A percentile compares a stretch with the other conserved stretches of the same genome.
phyloP scores from a whole-genome alignment of 2,329 filamentous ascomycete genomes.

The Byssothecium circinans region DNA sequence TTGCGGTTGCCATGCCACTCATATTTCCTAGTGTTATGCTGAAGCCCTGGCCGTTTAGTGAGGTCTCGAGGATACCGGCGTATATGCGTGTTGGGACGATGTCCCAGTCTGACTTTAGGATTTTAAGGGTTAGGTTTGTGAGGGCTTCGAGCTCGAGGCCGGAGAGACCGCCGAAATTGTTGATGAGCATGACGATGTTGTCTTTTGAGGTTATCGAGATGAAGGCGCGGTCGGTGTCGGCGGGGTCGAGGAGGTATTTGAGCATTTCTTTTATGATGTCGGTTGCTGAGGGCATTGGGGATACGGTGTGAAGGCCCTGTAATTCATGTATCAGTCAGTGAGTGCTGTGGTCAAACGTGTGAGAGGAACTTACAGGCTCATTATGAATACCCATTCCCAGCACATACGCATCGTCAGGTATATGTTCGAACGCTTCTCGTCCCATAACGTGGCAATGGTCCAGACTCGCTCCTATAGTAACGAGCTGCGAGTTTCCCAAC shows the following conservation, averaged over 20 bases:
- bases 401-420: conserved; percentile 44
- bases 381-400: conserved; percentile 56
- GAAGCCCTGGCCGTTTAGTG: conserved; percentile 59
- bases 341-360: background rate
- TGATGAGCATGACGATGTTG: conserved; percentile 51
- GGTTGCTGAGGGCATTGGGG: conserved; percentile 53
- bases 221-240: conserved; percentile 53
- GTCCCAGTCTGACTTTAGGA: conserved; percentile 51
- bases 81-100: conserved; percentile 54
- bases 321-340: background rate
- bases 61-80: conserved; percentile 55
- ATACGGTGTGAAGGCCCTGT: conserved; percentile 49
- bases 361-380: conserved; percentile 46
- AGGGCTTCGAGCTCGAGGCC: conserved; percentile 53
- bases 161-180: conserved; percentile 54
- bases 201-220: conserved; percentile 51
- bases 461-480: conserved; percentile 54
- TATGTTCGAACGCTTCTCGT: conserved; percentile 53
- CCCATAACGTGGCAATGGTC: conserved; percentile 59
- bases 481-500: conserved; percentile 49
- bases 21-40: conserved; percentile 59
- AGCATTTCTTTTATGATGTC: conserved; percentile 53
- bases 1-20: conserved; percentile 48
- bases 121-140: conserved; percentile 46
- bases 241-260: conserved; percentile 51